Base-by-base conservation (phyloP, 495 filamentous ascomycete species). In the Patellaria atrata region DNA sequence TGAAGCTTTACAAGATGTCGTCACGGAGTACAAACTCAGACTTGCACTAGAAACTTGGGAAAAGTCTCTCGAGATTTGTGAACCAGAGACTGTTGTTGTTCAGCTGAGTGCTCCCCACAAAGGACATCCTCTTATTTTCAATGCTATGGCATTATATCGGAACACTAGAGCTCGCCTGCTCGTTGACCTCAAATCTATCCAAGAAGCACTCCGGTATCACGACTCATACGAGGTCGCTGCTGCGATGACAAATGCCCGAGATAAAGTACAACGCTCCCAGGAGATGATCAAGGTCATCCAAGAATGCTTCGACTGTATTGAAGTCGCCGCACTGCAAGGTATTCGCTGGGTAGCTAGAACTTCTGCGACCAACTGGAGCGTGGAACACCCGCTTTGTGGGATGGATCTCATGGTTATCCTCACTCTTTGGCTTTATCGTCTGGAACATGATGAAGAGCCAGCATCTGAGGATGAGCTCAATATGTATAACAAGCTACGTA, bases 261-360 rank as follows among this genome's bases (percentile, higher is more conserved):
- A 92, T 52, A 79, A 78, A 51, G 85, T 97, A 38, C 86, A 89
- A 67, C 79, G 89, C 35, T 93, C 85, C 14, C 75, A 78, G 52
- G 86, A 94, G 58, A 96, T 97, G 89, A 81, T 92, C 64, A 91
- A 91, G 60, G 85, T 97, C 48, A 91, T 96, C 30, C 77, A 94
- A 50, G 83, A 92, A 54, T 96, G 91, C 59, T 94, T 87, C 58
- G 82, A 94, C 58, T 96, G 86, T 64, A 85, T 97, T 54, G 87
- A 96, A 59, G 92, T 91, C 35, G 87, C 89, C 4, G 89, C 91
- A 27, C 57, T 81, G 34, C 83, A 92, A 53, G 89, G 86, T 43
- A 91, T 97, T 49, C 85, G 89, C 55, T 96, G 89, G 89, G 87
- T 97, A 30, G 89, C 91, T 5, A 74, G 85, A 50, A 94, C 86